Conservation (phyloP, 306 rosid genomes). For the Quillaja saponaria region DNA sequence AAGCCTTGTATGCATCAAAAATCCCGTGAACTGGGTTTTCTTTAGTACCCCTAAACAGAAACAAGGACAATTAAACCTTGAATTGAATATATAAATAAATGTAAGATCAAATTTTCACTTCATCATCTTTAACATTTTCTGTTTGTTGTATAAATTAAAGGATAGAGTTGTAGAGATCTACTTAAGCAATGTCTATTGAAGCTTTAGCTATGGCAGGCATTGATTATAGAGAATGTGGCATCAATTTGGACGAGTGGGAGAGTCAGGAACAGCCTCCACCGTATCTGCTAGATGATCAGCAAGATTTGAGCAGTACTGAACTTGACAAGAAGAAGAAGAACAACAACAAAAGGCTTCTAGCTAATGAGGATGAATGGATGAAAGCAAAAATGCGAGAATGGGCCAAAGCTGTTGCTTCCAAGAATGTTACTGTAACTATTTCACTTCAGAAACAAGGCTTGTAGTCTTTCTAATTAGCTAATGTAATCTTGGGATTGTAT, state of each 20-base stretch:
- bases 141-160: too few species aligned
- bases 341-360: too few species aligned
- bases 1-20: neutral
- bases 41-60: slow-evolving; percentile 2
- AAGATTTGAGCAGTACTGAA: neutral
- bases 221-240: slow-evolving; percentile 34
- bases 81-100: neutral
- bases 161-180: too few species aligned
- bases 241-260: slow-evolving; percentile 31
- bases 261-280: slow-evolving; percentile 20
- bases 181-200: slow-evolving; percentile 33
- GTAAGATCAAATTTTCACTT: neutral
- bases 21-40: slow-evolving; percentile 24
- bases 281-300: slow-evolving; percentile 26
- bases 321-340: neutral
- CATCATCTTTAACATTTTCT: too few species aligned
- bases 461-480: too few species aligned
- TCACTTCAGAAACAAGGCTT: too few species aligned
- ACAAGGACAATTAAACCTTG: too few species aligned
- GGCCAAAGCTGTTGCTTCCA: slow-evolving; percentile 29
- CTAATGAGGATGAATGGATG: slow-evolving; percentile 13
- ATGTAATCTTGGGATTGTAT: too few species aligned
- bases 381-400: slow-evolving; percentile 24
- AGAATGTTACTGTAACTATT: neutral
- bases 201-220: slow-evolving; percentile 52